Base-by-base conservation (phyloP, 345 rosid genomes). In the Noccaea bulbosa region DNA sequence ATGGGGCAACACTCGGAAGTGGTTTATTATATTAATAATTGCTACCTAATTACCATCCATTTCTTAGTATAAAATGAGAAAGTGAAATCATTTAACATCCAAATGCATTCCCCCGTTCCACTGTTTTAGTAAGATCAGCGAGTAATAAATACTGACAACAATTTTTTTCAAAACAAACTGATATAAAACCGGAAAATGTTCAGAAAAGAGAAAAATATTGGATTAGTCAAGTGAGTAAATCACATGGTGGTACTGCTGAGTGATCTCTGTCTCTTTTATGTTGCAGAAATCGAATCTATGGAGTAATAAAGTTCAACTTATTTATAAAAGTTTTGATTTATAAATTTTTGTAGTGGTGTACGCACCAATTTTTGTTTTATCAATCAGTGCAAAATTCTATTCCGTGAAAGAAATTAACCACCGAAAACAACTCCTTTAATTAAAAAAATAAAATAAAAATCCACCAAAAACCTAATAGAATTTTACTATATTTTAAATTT, bases 41-140 rank as follows among this genome's bases (percentile, higher is more conserved):
- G 15, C 16, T 52, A 11, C 1, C 34, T 53, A 62, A 6, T 52
- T 14, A 53, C 43, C 32, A 8, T 57, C 67, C 11, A 39, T 12
- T 51, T 38, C 17, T 51, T 6, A 20, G 22, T n/a, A 34, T 15
- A 14, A 41, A 33, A 8, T 8, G 37, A 4, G 9, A 16, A 39
- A 22, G 7, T 40, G 22, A 57, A 33, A 11, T 50, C 3, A 41
- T 58, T 45, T 27, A 62, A 53, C 4, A 46, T 68, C 69, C 70
- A 75, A 68, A 46, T 75, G 65, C 78, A 69, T 68, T 69, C 74
- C 78, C 74, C 79, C 74, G 51, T 69, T 58, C 44, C 79, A 17
- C 37, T 51, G 70, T 53, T 62, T 62, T 52, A 61, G 70, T 67
- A 62, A 53, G 50, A 74, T 44, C 35, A 60, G 43, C 17, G 37